Evolutionary conservation across 2,329 filamentous ascomycete species (phyloP), one percentile per base, ranked within the genome.

Genomic region (Talaromyces albobiverticillius): DNA sequence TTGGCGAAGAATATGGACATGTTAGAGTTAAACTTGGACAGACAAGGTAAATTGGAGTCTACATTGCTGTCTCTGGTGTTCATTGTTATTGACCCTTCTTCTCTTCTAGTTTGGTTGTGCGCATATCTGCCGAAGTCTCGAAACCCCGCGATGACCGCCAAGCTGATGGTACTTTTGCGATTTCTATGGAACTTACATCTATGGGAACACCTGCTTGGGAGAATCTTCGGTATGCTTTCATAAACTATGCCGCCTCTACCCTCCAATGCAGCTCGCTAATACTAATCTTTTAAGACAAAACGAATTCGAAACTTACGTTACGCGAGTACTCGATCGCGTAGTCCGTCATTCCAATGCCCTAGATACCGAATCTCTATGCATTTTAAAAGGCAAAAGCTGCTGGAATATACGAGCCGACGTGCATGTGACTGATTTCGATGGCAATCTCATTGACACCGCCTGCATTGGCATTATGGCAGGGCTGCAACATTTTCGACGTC

Each of bases 131-230:
- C 59, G 90, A 96, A 75, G 89, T 97, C 58, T 88, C 89, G 10
- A 85, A 89, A 36, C 93, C 94, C 41, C 90, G 87, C 67, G 74
- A 87, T 51, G 93, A 97, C 74, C 87, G 93, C 59, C 93, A 92
- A 56, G 96, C 96, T 68, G 94, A 97, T 70, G 94, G 94, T 70
- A 83, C 95, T 71, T 97, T 97, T 78, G 91, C 86, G 62, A 96
- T 97, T 68, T 82, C 86, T 51, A 89, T 92, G 53, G 94, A 97
- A 71, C 84, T 99, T 64, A 90, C 88, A 59, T 90, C 93, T 46
- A 95, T 97, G 86, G 88, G 89, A 25, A 91, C 90, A 45, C 91
- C 94, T 13, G 86, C 89, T 31, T 95, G 95, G 73, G 92, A 96
- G 72, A 83, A 88, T 62, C 90, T 89, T 71, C 83, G 84, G 82